Evolutionary conservation across 2,329 filamentous ascomycete species (phyloP), one percentile per base, ranked within the genome.

Genomic region (Cladosporium austrohemisphaericum): DNA sequence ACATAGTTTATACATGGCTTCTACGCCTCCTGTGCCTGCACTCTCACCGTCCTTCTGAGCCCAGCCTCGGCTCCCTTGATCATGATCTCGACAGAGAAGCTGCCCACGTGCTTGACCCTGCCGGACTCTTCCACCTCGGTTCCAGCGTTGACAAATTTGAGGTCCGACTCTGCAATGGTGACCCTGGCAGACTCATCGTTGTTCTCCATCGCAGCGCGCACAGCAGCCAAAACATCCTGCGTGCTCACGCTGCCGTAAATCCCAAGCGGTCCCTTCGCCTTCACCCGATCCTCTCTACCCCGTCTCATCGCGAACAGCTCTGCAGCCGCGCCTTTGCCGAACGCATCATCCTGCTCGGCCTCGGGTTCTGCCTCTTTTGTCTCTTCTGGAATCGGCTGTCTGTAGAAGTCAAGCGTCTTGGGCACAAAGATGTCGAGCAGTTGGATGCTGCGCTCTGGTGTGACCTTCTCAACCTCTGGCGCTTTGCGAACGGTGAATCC

Each of bases 241-340:
- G 72, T 73, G n/a, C 76, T 75, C 3, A 82, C 76, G 3, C 76
- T 77, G 20, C 78, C 78, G 55, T 77, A 76, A 41, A 77, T 79
- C 13, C 67, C 65, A 16, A 59, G 52, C 5, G 56, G 55, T 19
- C 52, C 45, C 22, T 49, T 50, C 18, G 52, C 47, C 45, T 59
- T 55, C 5, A 53, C 26, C 41, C 50, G 54, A 10, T 44, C 43
- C n/a, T 52, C 45, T 19, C 52, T 55, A 20, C 26, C 37, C 28
- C 44, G 48, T 13, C 63, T 51, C 13, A 59, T 61, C 3, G 61
- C 63, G 11, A 66, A 49, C 20, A 65, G 48, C 44, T 66, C 63
- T 18, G 59, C 58, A 2, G 57, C 64, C 11, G 59, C 59, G 10
- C 60, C 58, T 8, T 54, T 38, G 14, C 49, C 40, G 20, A 46